A percentile compares a stretch with the other conserved stretches of the same genome.
Evolutionary conservation across 148 eudicot species (phyloP).

Genomic region (Silene latifolia): DNA sequence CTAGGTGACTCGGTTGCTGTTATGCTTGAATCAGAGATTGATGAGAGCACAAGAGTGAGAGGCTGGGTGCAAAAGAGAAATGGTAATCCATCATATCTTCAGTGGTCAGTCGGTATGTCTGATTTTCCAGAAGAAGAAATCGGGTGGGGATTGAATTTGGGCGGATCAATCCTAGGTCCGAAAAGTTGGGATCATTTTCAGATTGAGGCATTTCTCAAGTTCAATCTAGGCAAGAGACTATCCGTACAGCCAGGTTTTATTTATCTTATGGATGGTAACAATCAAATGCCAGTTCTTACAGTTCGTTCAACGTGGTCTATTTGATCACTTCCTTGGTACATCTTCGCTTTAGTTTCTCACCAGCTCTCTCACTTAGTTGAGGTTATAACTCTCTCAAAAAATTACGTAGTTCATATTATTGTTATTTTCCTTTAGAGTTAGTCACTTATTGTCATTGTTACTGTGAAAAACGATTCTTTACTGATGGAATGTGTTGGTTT

Average conservation of each 20-base stretch:
- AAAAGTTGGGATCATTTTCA: constrained; percentile 64
- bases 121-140: constrained; percentile 78
- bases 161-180: constrained; percentile 49
- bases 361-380: background rate
- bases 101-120: constrained; percentile 73
- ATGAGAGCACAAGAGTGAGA: constrained; percentile 60
- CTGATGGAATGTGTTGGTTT: background rate
- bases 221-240: constrained; percentile 53
- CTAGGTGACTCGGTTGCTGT: constrained; percentile 53
- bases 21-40: constrained; percentile 68
- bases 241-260: constrained; percentile 63
- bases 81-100: constrained; percentile 38
- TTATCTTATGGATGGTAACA: constrained; percentile 50
- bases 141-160: constrained; percentile 89
- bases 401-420: background rate
- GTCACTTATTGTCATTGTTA: too few species aligned
- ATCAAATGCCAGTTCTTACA: constrained; percentile 64
- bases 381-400: background rate
- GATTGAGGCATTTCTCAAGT: constrained; percentile 63
- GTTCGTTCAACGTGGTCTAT: constrained; percentile 67
- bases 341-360: too few species aligned
- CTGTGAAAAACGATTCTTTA: too few species aligned
- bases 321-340: constrained; percentile 21
- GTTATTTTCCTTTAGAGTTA: background rate
- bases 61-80: constrained; percentile 77